A percentile compares a stretch with the other conserved stretches of the same genome.
These are phyloP conservation scores for Chernovozyma aurita DNA, from an alignment of 1,139 yeast genomes.

Conservation along the genomic window DNA sequence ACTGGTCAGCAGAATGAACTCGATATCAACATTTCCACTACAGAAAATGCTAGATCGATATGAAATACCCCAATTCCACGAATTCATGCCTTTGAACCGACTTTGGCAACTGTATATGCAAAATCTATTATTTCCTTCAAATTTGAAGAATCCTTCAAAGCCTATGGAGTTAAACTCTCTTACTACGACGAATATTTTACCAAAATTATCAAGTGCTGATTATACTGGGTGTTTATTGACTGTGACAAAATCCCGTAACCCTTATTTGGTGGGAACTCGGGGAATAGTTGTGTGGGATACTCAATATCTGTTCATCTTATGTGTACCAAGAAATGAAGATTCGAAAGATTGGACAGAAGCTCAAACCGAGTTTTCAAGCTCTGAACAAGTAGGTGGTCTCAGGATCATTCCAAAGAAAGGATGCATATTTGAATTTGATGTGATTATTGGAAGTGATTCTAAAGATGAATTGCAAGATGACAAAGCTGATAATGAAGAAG, in stretches of 20 bases:
- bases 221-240: slow-evolving; percentile 70
- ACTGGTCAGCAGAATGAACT: slow-evolving; percentile 6
- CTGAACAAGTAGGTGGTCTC: slow-evolving; percentile 46
- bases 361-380: slow-evolving; percentile 17
- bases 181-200: slow-evolving; percentile 30
- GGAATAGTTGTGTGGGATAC: slow-evolving; percentile 91
- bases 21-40: slow-evolving; percentile 26
- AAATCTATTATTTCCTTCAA: slow-evolving; percentile 43
- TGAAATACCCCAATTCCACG: slow-evolving; percentile 47
- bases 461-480: slow-evolving; percentile 12
- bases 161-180: neutral
- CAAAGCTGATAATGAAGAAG: slow-evolving; percentile 20
- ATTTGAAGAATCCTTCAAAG: neutral
- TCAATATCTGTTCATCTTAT: slow-evolving; percentile 67
- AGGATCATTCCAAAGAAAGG: slow-evolving; percentile 59
- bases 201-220: slow-evolving; percentile 74
- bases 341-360: slow-evolving; percentile 28
- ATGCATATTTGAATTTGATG: slow-evolving; percentile 52
- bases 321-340: slow-evolving; percentile 43
- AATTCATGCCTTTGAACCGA: slow-evolving; percentile 46
- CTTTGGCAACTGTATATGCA: slow-evolving; percentile 63
- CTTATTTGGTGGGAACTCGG: slow-evolving; percentile 53
- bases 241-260: slow-evolving; percentile 57
- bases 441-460: slow-evolving; percentile 22
- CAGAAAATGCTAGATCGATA: slow-evolving; percentile 26